Evolutionary conservation across 2,329 filamentous ascomycete genomes (phyloP).

Genomic region (Westerdykella ornata): DNA sequence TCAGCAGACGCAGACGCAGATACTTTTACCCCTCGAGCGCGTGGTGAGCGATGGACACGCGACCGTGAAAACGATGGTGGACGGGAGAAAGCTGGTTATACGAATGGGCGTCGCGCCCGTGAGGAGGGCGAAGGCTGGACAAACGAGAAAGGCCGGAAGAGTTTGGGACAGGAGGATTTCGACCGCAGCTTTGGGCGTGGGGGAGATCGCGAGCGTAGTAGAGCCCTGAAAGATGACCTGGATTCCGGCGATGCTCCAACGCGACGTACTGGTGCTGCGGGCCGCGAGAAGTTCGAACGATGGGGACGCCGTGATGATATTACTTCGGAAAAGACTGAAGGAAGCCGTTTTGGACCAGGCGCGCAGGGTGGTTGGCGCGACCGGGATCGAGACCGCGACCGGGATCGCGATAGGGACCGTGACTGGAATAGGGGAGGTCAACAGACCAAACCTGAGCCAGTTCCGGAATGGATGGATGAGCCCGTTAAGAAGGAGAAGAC

Average conservation of each 20-base stretch:
- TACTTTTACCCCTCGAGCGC: constrained; percentile 28
- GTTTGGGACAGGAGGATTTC: constrained; percentile 63
- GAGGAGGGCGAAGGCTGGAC: constrained; percentile 67
- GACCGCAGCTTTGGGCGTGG: constrained; percentile 59
- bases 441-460: constrained; percentile 47
- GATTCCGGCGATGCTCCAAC: constrained; percentile 45
- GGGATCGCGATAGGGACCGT: constrained; percentile 42
- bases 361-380: constrained; percentile 55
- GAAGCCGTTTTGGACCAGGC: constrained; percentile 30
- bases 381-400: constrained; percentile 33
- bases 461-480: constrained; percentile 83
- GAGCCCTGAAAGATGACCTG: constrained; percentile 36
- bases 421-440: constrained; percentile 50
- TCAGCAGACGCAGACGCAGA: constrained; percentile 37
- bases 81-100: constrained; percentile 26
- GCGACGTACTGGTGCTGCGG: constrained; percentile 56
- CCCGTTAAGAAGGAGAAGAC: constrained; percentile 60
- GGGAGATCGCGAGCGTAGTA: constrained; percentile 50
- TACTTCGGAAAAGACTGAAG: constrained; percentile 40
- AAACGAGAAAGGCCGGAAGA: constrained; percentile 66
- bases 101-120: constrained; percentile 38
- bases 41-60: constrained; percentile 38
- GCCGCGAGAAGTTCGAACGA: constrained; percentile 63
- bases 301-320: constrained; percentile 61
- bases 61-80: constrained; percentile 39